Percentiles rank a stretch among this genome's conserved stretches.
Evolutionary conservation across 495 filamentous ascomycete species (phyloP).

Genomic region (Aspergillus cavernicola): DNA sequence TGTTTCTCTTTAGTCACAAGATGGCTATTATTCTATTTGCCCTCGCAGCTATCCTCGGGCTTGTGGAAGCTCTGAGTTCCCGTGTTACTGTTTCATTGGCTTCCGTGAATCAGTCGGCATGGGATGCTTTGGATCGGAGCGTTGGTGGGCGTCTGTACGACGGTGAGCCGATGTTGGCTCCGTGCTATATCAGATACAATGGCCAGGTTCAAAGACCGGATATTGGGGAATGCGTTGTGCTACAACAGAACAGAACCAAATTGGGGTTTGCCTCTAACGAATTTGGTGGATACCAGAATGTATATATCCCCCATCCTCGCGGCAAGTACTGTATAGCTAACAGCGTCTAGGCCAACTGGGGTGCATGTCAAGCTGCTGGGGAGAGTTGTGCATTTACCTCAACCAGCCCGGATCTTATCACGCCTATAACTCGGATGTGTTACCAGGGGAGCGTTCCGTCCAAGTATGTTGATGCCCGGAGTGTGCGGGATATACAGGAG

Average conservation of each 20-base stretch:
- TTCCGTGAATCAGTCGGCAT: neutral
- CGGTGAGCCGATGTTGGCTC: conserved; percentile 14
- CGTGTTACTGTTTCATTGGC: neutral
- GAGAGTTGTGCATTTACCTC: conserved; percentile 4
- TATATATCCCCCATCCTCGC: conserved; percentile 23
- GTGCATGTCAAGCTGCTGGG: conserved; percentile 2
- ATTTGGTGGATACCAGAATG: conserved; percentile 6
- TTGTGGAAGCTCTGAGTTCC: neutral
- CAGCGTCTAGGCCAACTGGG: conserved; percentile 8
- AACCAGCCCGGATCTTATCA: neutral
- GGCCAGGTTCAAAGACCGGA: conserved; percentile 18
- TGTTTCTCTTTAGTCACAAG: neutral
- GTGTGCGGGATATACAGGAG: conserved; percentile 13
- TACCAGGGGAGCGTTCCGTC: conserved; percentile 21
- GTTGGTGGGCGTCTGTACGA: conserved; percentile 12
- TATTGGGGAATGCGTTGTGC: conserved; percentile 19
- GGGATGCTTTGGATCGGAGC: conserved; percentile 14
- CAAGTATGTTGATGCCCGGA: conserved; percentile 16
- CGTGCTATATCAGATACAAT: conserved; percentile 31
- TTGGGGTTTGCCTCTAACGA: conserved; percentile 22
- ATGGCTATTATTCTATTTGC: neutral
- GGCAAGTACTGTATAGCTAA: neutral
- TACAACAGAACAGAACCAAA: conserved; percentile 32
- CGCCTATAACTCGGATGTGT: conserved; percentile 1
- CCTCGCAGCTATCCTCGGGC: neutral